Conservation (phyloP, 192 early-diverging fungal species). For the Coemansia aciculifera region DNA sequence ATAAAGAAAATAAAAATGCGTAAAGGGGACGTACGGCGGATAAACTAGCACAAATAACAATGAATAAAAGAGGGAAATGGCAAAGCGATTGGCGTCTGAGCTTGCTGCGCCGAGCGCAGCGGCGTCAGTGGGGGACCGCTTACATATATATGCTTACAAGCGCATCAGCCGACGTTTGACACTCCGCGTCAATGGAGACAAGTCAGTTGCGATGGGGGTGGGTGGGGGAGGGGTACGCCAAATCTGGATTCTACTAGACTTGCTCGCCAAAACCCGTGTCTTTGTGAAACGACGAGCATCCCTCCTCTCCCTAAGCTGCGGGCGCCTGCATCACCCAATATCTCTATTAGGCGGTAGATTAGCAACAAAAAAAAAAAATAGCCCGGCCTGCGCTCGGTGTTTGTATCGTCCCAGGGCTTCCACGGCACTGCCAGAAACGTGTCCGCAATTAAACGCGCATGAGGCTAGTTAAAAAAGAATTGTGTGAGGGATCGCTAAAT, state of each 20-base stretch:
- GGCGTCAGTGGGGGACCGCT: background rate
- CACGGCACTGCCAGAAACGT: background rate
- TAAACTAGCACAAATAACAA: background rate
- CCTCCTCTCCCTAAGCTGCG: background rate
- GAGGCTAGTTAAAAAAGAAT: background rate
- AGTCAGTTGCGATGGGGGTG: background rate
- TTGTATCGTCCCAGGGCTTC: background rate
- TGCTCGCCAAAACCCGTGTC: background rate
- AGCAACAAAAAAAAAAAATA: background rate
- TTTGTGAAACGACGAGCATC: background rate
- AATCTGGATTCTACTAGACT: background rate
- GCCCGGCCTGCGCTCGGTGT: background rate
- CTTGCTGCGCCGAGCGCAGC: background rate
- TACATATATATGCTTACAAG: background rate
- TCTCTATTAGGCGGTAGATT: background rate
- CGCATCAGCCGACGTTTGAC: background rate
- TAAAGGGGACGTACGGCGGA: background rate
- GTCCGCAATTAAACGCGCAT: background rate
- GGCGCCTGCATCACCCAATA: background rate
- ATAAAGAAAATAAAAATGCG: slow-evolving; percentile 13
- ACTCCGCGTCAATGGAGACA: background rate
- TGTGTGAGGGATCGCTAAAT: background rate
- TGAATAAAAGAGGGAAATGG: background rate
- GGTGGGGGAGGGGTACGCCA: too few species aligned
- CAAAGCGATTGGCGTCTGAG: background rate